Evolutionary conservation across 1,139 yeast genomes (phyloP), one percentile per base, ranked within the genome.

Genomic region (Magnusiomyces sp.): DNA sequence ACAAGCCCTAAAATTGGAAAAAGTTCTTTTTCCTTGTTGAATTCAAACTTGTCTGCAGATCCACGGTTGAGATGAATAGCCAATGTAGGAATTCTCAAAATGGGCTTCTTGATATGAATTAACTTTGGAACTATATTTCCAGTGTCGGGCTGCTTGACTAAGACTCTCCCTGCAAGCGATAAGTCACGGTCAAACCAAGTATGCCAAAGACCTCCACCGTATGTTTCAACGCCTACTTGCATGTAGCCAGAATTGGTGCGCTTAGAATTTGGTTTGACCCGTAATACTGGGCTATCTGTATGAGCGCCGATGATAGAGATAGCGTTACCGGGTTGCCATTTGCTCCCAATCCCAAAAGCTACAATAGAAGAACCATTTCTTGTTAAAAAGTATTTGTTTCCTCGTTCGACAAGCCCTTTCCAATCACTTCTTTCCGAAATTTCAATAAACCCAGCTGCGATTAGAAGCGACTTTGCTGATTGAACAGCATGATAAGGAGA

Each of bases 401-500:
- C 80, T 43, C 71, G 72, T 43, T 68, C 58, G 27, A 89, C 70
- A 33, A 63, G 59, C 1, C 76, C 76, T n/a, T 72, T 71, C 97
- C 97, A 92, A 46, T 73, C 63, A n/a, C 75, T 73, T 48, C 89
- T 75, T 67, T 92, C 98, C 38, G 76, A 72, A 47, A 92, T 69
- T 65, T 85, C 95, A 17, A 62, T 64, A 63, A 87, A 90, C 0
- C 95, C 95, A n/a, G 80, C 76, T 2, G 68, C 63, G 2, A 63
- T 49, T 40, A 92, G 73, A 50, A 74, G 68, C 16, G 68, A 60
- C 60, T 81, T 82, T 45, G 83, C 80, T 29, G 77, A 74, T 47
- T 78, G 75, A 2, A 90, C 95, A 1, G 92, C 96, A 67, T 92
- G 98, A 66, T 89, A 92, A 0, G 98, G 97, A 0, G 97, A 84